Evolutionary conservation across 257 asterid genomes (phyloP).

Genomic region (Haberlea rhodopensis): DNA sequence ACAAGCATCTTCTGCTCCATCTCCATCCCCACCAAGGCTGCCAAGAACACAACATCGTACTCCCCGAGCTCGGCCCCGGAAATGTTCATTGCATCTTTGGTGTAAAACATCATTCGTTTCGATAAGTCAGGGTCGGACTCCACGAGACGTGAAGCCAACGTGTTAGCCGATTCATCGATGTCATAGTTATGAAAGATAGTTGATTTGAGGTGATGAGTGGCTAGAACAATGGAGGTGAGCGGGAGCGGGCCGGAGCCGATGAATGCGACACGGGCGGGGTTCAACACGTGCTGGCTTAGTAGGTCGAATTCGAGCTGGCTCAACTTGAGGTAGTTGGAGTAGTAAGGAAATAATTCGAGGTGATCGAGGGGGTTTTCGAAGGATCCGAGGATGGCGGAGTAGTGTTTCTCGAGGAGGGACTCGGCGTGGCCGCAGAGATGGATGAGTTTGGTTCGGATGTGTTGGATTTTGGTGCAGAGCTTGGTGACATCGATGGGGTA

Average conservation of each 20-base stretch:
- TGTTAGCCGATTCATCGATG: conserved; percentile 58
- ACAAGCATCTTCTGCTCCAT: conserved; percentile 52
- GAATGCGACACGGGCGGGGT: conserved; percentile 53
- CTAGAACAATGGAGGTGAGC: conserved; percentile 76
- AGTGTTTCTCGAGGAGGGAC: conserved; percentile 67
- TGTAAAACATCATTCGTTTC: conserved; percentile 52
- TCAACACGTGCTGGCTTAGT: conserved; percentile 37
- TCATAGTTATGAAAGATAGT: conserved; percentile 72
- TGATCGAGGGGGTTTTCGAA: conserved; percentile 54
- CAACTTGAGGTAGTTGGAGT: conserved; percentile 72
- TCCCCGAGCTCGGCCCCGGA: conserved; percentile 36
- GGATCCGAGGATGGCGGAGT: conserved; percentile 49
- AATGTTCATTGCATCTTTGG: conserved; percentile 57
- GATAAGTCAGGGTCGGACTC: conserved; percentile 55
- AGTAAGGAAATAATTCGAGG: conserved; percentile 65
- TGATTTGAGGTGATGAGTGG: conserved; percentile 51
- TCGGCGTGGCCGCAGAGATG: conserved; percentile 74
- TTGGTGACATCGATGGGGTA: conserved; percentile 74
- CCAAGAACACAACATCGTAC: conserved; percentile 82
- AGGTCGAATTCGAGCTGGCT: conserved; percentile 59
- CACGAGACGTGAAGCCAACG: conserved; percentile 53
- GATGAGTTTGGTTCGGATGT: conserved; percentile 59
- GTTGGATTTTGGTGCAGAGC: conserved; percentile 54
- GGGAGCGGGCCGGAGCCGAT: conserved; percentile 95
- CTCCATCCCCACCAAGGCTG: conserved; percentile 90